These are phyloP conservation scores for Ceratocystis papillata DNA, from an alignment of 2,329 filamentous ascomycete genomes.

Conservation along the genomic window DNA sequence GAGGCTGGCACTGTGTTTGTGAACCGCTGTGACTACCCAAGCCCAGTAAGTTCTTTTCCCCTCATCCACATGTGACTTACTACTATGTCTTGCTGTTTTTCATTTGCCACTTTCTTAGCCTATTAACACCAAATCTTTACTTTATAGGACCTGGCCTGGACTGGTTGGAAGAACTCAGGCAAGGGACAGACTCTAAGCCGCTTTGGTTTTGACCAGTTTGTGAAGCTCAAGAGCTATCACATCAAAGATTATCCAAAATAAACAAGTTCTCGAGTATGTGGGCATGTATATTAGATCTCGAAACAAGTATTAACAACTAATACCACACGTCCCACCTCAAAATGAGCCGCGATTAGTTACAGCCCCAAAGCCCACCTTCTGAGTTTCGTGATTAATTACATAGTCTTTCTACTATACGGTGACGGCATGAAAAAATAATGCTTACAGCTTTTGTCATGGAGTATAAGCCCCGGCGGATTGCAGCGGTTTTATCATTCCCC, in stretches of 20 bases:
- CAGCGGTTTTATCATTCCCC: too few relatives aligned
- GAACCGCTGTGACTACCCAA: constrained; percentile 86
- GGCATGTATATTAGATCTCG: background rate
- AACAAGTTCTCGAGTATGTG: background rate
- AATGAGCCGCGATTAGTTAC: too few relatives aligned
- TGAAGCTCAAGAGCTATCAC: constrained; percentile 93
- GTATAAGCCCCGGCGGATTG: too few relatives aligned
- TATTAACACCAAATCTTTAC: constrained; percentile 25
- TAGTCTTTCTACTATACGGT: too few relatives aligned
- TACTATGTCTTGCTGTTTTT: constrained; percentile 17
- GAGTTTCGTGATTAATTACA: too few relatives aligned
- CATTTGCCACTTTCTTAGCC: constrained; percentile 21
- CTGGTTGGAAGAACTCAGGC: constrained; percentile 94
- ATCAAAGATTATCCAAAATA: constrained; percentile 68
- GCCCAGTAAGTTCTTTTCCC: constrained; percentile 54
- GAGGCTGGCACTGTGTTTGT: constrained; percentile 95
- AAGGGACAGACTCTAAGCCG: constrained; percentile 80
- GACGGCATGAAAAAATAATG: too few relatives aligned
- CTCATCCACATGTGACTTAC: constrained; percentile 18
- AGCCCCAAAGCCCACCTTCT: too few relatives aligned
- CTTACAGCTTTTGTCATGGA: too few relatives aligned
- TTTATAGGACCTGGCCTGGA: constrained; percentile 78
- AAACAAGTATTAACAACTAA: background rate
- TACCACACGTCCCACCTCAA: background rate
- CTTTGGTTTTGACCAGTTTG: constrained; percentile 90